A percentile compares a stretch with the other conserved stretches of the same genome.
These are phyloP conservation scores for Saitozyma sp. DNA, from an alignment of 768 basidiomycete genomes.

Conservation along the genomic window DNA sequence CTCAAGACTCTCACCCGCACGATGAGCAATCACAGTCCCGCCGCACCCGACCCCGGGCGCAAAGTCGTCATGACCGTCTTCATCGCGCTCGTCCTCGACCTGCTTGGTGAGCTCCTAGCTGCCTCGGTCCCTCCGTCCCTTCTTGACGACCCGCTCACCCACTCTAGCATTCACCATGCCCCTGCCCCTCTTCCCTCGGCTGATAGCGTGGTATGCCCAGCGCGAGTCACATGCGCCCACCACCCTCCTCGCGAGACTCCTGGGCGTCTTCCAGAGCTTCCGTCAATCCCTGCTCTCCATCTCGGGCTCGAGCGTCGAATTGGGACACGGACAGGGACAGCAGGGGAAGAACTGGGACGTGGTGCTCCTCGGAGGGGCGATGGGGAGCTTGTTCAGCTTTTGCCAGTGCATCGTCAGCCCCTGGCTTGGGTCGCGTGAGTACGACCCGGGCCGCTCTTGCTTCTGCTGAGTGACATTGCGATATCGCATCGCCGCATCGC, in stretches of 20 bases:
- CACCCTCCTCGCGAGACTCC: conserved; percentile 71
- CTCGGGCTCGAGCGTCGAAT: background rate
- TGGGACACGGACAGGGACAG: background rate
- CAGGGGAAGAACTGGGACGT: conserved; percentile 75
- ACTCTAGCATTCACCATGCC: conserved; percentile 83
- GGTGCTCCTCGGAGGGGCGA: conserved; percentile 88
- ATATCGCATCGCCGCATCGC: too few relatives aligned
- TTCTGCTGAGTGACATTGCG: too few relatives aligned
- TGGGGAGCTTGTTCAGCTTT: conserved; percentile 61
- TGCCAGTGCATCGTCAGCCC: conserved; percentile 61
- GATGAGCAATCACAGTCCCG: too few relatives aligned
- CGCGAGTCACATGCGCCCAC: conserved; percentile 70
- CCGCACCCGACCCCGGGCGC: background rate
- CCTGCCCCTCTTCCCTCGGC: conserved; percentile 94
- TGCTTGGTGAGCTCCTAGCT: conserved; percentile 61
- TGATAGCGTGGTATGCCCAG: conserved; percentile 66
- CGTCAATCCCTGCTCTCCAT: conserved; percentile 60
- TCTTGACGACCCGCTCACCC: background rate
- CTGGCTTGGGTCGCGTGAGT: conserved; percentile 69
- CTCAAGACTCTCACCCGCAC: too few relatives aligned
- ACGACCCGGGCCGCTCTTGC: background rate
- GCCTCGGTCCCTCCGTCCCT: background rate
- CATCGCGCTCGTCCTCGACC: conserved; percentile 82
- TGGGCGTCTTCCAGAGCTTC: conserved; percentile 66
- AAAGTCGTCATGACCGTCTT: conserved; percentile 82